phyloP scores from a whole-genome alignment of 2,329 filamentous ascomycete genomes.

The Aspergillus niger region DNA sequence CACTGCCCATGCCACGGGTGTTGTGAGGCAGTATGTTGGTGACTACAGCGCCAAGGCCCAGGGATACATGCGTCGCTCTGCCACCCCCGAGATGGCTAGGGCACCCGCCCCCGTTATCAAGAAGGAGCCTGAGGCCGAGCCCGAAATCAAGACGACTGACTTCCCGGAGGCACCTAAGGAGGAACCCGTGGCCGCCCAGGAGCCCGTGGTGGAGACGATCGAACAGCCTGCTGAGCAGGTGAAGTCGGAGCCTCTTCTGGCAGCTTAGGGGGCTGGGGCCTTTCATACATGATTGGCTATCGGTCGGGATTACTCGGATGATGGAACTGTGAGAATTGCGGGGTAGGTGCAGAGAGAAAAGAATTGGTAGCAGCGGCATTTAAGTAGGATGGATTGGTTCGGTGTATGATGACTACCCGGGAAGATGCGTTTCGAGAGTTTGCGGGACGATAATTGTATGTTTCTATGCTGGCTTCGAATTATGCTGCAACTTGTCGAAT shows the following conservation, averaged over 20 bases:
- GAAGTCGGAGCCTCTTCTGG: slow-evolving; percentile 39
- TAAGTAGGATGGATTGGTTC: background rate
- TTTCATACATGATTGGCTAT: background rate
- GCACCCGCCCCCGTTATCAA: slow-evolving; percentile 26
- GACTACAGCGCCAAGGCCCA: slow-evolving; percentile 64
- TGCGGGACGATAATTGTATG: background rate
- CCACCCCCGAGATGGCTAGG: slow-evolving; percentile 37
- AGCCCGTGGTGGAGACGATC: slow-evolving; percentile 22
- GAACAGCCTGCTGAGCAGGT: slow-evolving; percentile 32
- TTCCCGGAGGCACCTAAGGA: slow-evolving; percentile 52
- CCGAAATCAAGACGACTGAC: slow-evolving; percentile 48
- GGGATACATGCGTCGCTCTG: slow-evolving; percentile 51
- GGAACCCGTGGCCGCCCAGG: slow-evolving; percentile 33
- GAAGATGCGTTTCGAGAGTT: background rate
- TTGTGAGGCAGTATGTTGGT: slow-evolving; percentile 60
- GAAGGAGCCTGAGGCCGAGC: slow-evolving; percentile 42
- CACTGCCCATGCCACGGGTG: slow-evolving; percentile 59
- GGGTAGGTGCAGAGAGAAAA: background rate
- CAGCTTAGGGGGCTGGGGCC: slow-evolving; percentile 8
- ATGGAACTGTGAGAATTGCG: background rate
- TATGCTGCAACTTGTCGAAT: background rate
- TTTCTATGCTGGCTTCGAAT: background rate
- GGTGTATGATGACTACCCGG: background rate
- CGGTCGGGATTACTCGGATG: background rate
- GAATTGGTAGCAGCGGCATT: background rate